Evolutionary conservation across 1,139 yeast genomes (phyloP), one percentile per base, ranked within the genome.

Genomic region (Spencermartinsiella ligniputridi): DNA sequence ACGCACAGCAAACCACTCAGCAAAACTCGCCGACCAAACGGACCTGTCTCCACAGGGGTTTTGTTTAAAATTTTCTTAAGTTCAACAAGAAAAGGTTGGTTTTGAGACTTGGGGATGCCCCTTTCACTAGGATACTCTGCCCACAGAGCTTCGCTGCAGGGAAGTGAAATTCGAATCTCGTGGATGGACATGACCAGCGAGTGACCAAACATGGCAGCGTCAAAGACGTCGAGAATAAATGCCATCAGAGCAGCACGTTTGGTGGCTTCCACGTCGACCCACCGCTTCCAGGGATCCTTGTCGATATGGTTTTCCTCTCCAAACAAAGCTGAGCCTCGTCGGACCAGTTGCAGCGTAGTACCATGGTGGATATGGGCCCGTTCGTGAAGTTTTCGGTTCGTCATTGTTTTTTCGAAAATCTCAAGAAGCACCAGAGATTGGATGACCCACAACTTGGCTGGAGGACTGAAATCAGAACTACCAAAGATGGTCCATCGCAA

Each of bases 101-200:
- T 49, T 12, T 54, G 50, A 4, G 49, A 21, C 5, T 55, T 42
- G n/a, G 60, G 59, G 24, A 53, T 51, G n/a, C 53, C 51, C 48
- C 46, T 46, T 18, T 58, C 61, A 37, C 54, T 44, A 52, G 57
- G 65, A 56, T 43, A 65, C 43, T 56, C 66, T 43, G 83, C 90
- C 96, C 96, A 85, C 42, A 84, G 67, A 19, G 73, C 78, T 56
- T 87, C 95, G 46, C 83, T 81, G 58, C 95, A 87, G 0, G 96
- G 96, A 58, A 87, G 68, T 37, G 81, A 74, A 50, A 83, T 66
- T 56, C 88, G 89, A 40, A 88, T 71, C 56, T 87, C 76, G 57
- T 81, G 83, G 25, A 87, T 82, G 45, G 80, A 74, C 37, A 87
- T 71, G 37, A 78, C 78, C 32, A 84, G 74, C 35, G 80, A 75